phyloP scores from a whole-genome alignment of 148 eudicot species.

The Persicaria maculosa region DNA sequence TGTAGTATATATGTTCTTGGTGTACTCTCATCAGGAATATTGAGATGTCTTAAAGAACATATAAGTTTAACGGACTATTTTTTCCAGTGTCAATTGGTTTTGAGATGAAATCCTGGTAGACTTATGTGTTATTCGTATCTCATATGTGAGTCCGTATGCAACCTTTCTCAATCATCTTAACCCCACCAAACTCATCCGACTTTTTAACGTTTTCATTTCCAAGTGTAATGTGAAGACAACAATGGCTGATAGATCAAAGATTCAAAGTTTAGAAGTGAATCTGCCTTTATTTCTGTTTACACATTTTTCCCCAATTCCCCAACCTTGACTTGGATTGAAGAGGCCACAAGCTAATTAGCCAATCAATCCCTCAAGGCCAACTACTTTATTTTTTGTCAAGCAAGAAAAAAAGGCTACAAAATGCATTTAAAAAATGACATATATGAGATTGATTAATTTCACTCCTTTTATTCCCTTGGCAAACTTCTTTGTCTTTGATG shows the following conservation, averaged over 20 bases:
- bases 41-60: too few relatives aligned
- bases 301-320: neutral
- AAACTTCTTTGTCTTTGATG: neutral
- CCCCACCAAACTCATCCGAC: too few relatives aligned
- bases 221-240: neutral
- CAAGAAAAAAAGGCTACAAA: neutral
- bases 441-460: neutral
- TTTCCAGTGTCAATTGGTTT: too few relatives aligned
- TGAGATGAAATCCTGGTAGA: too few relatives aligned
- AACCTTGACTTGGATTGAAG: neutral
- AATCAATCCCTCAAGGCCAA: neutral
- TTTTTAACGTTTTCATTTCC: neutral
- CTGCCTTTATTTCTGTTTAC: conserved; percentile 3
- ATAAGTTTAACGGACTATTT: too few relatives aligned
- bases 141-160: too few relatives aligned
- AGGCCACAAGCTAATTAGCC: conserved; percentile 4
- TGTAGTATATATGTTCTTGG: too few relatives aligned
- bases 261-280: neutral
- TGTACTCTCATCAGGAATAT: too few relatives aligned
- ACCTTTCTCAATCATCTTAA: too few relatives aligned
- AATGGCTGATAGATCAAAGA: neutral
- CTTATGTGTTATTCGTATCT: too few relatives aligned
- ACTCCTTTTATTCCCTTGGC: conserved; percentile 6
- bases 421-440: neutral
- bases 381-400: neutral